Base-by-base conservation (phyloP, 2,329 filamentous ascomycete species). In the Colletotrichum trifolii region DNA sequence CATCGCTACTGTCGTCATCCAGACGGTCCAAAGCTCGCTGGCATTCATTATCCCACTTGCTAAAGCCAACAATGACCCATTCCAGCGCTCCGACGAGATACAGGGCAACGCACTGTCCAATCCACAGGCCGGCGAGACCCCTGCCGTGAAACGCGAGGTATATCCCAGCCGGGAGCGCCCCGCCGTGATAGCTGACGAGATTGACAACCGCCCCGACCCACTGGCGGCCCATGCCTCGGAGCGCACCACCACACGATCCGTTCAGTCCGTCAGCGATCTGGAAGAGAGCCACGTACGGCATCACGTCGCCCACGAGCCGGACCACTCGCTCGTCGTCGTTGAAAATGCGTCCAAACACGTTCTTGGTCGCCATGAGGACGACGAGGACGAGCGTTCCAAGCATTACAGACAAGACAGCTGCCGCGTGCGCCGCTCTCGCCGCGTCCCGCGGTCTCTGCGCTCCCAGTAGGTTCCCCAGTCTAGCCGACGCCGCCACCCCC, bases 261-360 rank as follows among this genome's bases (percentile, higher is more conserved):
- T 96, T 96, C 39, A 97, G 79, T 0, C 93, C 94, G 74, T 97
- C 93, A 0, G 93, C 93, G 65, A 97, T 94, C 79, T 97, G 93
- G 77, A 97, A 97, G 2, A 97, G 81, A 1, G 93, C 94, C 1
- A 97, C 93, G 71, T 89, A 95, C 0, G 94, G 94, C 82, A 97
- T 89, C 34, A 97, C 91, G 13, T 89, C 80, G 0, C 90, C 87
- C 0, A 94, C 94, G 0, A 97, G 85, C 8, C 75, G 79, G 47
- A 96, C 83, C 0, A 97, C 93, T 0, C 83, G 78, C 17, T 86
- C 77, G 70, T 97, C 92, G 67, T 94, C 86, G 71, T 94, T 96
- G 81, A 97, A 97, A 2, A 96, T 85, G 58, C 86, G 86, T 0
- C 91, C 93, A 69, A 95, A 94, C 33, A 89, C 82, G 69, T 93